phyloP scores from a whole-genome alignment of 495 filamentous ascomycete species.

The Podospora australis region DNA sequence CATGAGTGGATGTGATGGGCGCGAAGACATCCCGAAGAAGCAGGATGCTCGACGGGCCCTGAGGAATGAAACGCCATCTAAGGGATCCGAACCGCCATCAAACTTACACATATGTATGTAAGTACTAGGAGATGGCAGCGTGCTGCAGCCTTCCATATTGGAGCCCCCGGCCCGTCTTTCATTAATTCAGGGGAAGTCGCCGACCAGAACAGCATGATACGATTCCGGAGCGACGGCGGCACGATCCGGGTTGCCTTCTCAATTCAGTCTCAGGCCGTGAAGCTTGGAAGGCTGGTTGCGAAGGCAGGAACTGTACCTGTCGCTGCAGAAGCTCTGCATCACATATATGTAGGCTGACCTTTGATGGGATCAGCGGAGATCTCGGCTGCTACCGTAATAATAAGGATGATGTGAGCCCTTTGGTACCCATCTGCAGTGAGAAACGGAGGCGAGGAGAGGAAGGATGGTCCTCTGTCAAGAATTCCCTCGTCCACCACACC shows the following conservation, averaged over 20 bases:
- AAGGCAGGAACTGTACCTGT: too few species aligned
- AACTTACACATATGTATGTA: too few species aligned
- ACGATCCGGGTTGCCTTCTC: not conserved
- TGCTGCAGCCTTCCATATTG: not conserved
- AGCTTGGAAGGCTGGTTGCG: too few species aligned
- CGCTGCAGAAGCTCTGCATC: too few species aligned
- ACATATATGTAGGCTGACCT: too few species aligned
- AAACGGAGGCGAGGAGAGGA: not conserved
- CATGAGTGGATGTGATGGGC: not conserved
- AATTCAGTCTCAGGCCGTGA: too few species aligned
- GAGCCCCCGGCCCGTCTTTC: not conserved
- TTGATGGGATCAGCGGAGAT: not conserved
- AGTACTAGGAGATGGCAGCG: not conserved
- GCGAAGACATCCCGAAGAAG: constrained; percentile 1
- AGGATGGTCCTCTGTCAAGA: not conserved
- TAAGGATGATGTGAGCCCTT: not conserved
- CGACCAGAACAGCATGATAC: not conserved
- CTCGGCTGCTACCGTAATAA: not conserved
- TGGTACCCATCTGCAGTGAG: not conserved
- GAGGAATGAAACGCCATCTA: too few species aligned
- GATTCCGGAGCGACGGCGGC: not conserved
- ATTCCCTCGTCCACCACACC: too few species aligned
- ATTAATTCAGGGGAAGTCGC: not conserved
- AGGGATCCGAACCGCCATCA: too few species aligned
- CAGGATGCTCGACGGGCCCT: not conserved